Conservation (phyloP, 2,329 filamentous ascomycete species). For the Scorias spongiosa region DNA sequence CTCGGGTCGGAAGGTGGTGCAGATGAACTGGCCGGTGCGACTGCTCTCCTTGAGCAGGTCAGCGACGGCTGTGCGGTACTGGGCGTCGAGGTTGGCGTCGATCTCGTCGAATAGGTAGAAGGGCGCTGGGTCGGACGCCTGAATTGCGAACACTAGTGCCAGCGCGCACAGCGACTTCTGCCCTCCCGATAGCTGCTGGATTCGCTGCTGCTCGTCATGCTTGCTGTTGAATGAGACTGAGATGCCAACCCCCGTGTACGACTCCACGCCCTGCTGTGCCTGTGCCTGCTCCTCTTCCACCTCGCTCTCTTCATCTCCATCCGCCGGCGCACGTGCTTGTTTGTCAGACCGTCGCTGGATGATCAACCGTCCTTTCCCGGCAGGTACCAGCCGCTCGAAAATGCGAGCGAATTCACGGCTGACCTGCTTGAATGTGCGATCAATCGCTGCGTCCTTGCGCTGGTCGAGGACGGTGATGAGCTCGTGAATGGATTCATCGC, state of each 20-base stretch:
- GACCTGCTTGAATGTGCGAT: conserved; percentile 96
- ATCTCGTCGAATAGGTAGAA: conserved; percentile 99
- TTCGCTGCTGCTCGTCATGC: conserved; percentile 93
- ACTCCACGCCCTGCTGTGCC: conserved; percentile 50
- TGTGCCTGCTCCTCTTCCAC: conserved; percentile 42
- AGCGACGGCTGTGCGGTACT: conserved; percentile 92
- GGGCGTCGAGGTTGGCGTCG: conserved; percentile 92
- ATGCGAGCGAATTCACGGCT: conserved; percentile 84
- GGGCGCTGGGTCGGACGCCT: conserved; percentile 89
- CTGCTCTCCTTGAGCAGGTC: conserved; percentile 55
- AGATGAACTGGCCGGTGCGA: conserved; percentile 69
- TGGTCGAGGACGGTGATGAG: conserved; percentile 86
- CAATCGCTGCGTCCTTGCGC: conserved; percentile 93
- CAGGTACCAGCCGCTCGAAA: conserved; percentile 88
- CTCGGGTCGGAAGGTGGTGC: conserved; percentile 94
- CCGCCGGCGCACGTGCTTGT: conserved; percentile 40
- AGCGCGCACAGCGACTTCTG: conserved; percentile 92
- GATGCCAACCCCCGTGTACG: conserved; percentile 92
- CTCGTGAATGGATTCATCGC: conserved; percentile 76
- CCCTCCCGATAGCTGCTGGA: conserved; percentile 90
- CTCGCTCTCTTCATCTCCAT: conserved; percentile 30
- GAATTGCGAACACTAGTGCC: conserved; percentile 97
- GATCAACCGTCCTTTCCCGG: conserved; percentile 76
- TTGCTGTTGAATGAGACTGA: conserved; percentile 98
- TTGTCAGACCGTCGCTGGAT: conserved; percentile 83